A percentile compares a stretch with the other conserved stretches of the same genome.
Conservation (phyloP, 805 yeast genomes). For the Phaffomyces thermotolerans region DNA sequence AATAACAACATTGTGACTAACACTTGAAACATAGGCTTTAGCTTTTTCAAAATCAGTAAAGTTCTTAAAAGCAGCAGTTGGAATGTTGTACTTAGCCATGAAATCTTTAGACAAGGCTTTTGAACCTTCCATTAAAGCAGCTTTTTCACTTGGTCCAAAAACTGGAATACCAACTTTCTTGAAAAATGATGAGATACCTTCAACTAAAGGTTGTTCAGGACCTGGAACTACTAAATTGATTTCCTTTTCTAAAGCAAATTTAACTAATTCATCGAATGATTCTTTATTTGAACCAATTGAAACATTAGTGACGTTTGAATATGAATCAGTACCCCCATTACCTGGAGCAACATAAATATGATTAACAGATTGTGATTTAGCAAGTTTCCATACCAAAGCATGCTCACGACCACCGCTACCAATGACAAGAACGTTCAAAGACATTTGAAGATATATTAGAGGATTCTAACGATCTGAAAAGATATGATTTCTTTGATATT, state of each 20-base stretch:
- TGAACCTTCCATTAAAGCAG: conserved; percentile 95
- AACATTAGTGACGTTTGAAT: conserved; percentile 58
- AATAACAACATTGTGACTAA: conserved; percentile 75
- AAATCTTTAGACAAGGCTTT: conserved; percentile 90
- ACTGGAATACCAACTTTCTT: conserved; percentile 84
- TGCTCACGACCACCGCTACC: conserved; percentile 99
- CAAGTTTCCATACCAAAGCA: conserved; percentile 87
- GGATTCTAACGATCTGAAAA: too few relatives aligned
- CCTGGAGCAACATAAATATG: conserved; percentile 92
- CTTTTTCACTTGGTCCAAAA: conserved; percentile 89
- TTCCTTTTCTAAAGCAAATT: conserved; percentile 63
- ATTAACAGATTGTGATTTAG: conserved; percentile 66
- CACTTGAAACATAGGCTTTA: conserved; percentile 52
- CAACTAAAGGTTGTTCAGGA: conserved; percentile 98
- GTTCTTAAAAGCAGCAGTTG: conserved; percentile 87
- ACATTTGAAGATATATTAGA: conserved; percentile 10
- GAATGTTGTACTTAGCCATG: conserved; percentile 87
- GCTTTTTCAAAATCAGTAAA: conserved; percentile 77
- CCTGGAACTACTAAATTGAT: conserved; percentile 87
- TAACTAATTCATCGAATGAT: conserved; percentile 64
- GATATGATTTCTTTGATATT: neutral
- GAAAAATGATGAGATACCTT: conserved; percentile 75
- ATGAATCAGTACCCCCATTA: conserved; percentile 80
- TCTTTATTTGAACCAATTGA: conserved; percentile 53
- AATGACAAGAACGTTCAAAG: conserved; percentile 66